These are phyloP conservation scores for Intubia oerlemansii DNA, from an alignment of 2,329 filamentous ascomycete species.

Conservation along the genomic window DNA sequence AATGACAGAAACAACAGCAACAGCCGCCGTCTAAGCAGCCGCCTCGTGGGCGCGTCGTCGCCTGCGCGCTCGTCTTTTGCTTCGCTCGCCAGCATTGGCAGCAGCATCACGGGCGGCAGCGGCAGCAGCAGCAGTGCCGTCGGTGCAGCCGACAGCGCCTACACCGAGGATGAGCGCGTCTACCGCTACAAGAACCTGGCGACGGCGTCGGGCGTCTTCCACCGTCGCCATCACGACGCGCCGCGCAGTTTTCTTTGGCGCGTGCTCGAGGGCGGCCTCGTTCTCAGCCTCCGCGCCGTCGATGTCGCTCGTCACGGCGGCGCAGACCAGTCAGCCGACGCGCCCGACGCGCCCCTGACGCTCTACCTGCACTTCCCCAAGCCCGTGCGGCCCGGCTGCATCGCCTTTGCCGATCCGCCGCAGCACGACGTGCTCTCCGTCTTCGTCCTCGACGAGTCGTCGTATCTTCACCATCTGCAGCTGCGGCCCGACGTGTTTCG, in stretches of 20 bases:
- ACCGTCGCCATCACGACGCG: slow-evolving; percentile 51
- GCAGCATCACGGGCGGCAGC: slow-evolving; percentile 13
- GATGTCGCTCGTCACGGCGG: slow-evolving; percentile 47
- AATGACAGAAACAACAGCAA: slow-evolving; percentile 17
- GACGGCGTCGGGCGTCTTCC: slow-evolving; percentile 62
- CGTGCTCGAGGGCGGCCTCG: slow-evolving; percentile 55
- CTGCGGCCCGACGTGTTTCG: slow-evolving; percentile 67
- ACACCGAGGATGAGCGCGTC: slow-evolving; percentile 44
- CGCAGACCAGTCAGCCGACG: slow-evolving; percentile 30
- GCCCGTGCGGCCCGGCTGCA: slow-evolving; percentile 51
- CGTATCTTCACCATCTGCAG: slow-evolving; percentile 66
- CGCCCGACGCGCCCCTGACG: slow-evolving; percentile 49
- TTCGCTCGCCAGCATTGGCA: too few species aligned
- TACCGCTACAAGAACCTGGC: slow-evolving; percentile 59
- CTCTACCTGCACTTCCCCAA: slow-evolving; percentile 60
- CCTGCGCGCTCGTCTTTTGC: background rate
- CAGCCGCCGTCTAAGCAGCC: background rate
- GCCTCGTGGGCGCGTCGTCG: background rate
- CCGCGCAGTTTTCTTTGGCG: slow-evolving; percentile 86
- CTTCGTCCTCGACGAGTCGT: slow-evolving; percentile 60
- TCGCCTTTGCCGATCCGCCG: slow-evolving; percentile 62
- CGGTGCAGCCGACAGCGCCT: slow-evolving; percentile 6
- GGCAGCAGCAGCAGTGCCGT: slow-evolving; percentile 12
- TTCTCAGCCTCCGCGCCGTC: slow-evolving; percentile 64
- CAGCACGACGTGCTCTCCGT: slow-evolving; percentile 60